These are phyloP conservation scores for Phytophthora parvispora DNA, from an alignment of 352 stramenopile genomes.

Conservation along the genomic window DNA sequence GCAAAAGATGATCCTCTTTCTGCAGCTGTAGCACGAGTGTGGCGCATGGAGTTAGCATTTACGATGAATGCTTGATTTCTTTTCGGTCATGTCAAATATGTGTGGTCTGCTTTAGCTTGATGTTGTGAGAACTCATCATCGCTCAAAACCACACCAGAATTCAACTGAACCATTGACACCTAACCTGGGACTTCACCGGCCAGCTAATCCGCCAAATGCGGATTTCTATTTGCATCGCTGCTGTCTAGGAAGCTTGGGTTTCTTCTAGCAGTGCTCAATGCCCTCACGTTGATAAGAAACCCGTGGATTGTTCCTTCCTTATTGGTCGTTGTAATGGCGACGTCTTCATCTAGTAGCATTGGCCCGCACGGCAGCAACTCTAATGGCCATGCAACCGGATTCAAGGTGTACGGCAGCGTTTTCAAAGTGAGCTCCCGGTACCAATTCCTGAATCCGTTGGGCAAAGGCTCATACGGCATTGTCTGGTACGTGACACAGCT, in stretches of 20 bases:
- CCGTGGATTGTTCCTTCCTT: background rate
- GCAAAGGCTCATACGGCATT: slow-evolving; percentile 94
- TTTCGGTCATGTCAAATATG: no score
- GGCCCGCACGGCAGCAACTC: slow-evolving; percentile 8
- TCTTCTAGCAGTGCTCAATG: background rate
- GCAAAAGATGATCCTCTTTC: background rate
- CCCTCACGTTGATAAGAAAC: background rate
- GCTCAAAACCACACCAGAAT: no score
- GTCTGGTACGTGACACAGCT: slow-evolving; percentile 68
- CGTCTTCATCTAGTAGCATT: slow-evolving; percentile 15
- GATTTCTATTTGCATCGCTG: slow-evolving; percentile 18
- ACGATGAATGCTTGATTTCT: no score
- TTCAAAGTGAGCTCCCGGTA: slow-evolving; percentile 91
- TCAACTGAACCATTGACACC: background rate
- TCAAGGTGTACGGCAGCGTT: slow-evolving; percentile 85
- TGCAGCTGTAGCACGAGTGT: background rate
- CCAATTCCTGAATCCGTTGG: slow-evolving; percentile 88
- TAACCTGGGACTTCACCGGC: background rate
- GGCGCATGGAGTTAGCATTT: no score
- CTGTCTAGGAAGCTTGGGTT: background rate
- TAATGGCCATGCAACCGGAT: slow-evolving; percentile 33
- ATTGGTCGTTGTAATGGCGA: background rate
- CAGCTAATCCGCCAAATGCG: background rate
- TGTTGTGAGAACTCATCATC: background rate
- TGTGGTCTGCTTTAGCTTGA: no score